These are phyloP conservation scores for Phytopythium boreale DNA, from an alignment of 352 stramenopile genomes.

Conservation along the genomic window DNA sequence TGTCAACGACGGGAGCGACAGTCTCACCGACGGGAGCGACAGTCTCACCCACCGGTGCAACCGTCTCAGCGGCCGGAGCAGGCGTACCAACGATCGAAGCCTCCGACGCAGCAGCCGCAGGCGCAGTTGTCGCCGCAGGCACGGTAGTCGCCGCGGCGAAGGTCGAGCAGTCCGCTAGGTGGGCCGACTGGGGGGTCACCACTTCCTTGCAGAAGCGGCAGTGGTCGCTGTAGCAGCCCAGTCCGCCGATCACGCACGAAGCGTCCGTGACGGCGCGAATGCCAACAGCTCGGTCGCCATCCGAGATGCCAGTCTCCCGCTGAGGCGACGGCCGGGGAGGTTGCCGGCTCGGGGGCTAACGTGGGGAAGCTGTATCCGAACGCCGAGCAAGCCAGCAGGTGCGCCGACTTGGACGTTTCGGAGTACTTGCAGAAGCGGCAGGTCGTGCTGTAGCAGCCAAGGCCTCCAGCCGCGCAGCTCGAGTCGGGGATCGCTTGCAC, in stretches of 20 bases:
- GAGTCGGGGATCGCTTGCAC: slow-evolving; percentile 28
- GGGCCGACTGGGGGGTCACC: slow-evolving; percentile 11
- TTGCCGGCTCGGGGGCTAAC: slow-evolving; percentile 12
- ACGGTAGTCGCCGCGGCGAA: not conserved
- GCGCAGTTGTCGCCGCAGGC: not conserved
- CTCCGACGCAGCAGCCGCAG: not conserved
- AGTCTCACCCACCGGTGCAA: not conserved
- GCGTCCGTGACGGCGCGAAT: slow-evolving; percentile 29
- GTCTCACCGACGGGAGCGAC: not conserved
- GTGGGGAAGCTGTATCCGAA: slow-evolving; percentile 21
- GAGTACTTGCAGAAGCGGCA: slow-evolving; percentile 40
- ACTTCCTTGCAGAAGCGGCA: slow-evolving; percentile 30
- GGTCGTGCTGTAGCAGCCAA: slow-evolving; percentile 35
- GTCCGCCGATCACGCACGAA: slow-evolving; percentile 23
- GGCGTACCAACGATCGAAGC: not conserved
- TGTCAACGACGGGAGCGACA: not conserved
- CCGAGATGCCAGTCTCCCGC: slow-evolving; percentile 21
- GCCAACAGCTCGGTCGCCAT: slow-evolving; percentile 27
- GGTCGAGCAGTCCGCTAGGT: slow-evolving; percentile 5
- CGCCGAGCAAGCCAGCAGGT: slow-evolving; percentile 23
- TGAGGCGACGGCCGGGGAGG: slow-evolving; percentile 13
- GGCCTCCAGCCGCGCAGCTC: slow-evolving; percentile 22
- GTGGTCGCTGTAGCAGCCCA: slow-evolving; percentile 36
- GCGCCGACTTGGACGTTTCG: slow-evolving; percentile 27
- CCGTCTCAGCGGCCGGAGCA: not conserved